Percentiles rank a stretch among this genome's conserved stretches.
phyloP scores from a whole-genome alignment of 768 basidiomycete genomes.

The Crassisporium funariophilum region DNA sequence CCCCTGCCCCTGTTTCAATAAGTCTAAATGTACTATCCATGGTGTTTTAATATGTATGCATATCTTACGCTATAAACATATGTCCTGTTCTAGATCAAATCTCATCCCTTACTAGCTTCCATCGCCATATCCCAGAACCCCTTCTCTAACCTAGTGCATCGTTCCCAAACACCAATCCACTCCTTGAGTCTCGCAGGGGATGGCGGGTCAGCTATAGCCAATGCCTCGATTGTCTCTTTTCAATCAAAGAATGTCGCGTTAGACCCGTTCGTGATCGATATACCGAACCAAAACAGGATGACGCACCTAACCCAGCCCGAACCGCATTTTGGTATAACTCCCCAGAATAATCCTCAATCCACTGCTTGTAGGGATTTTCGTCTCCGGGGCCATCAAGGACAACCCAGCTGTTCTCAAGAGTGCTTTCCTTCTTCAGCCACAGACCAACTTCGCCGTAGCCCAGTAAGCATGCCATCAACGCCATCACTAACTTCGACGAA shows the following conservation, averaged over 20 bases:
- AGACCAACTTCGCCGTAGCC: slow-evolving; percentile 94
- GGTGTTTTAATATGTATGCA: slow-evolving; percentile 9
- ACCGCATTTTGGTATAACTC: slow-evolving; percentile 74
- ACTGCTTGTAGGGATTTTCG: slow-evolving; percentile 78
- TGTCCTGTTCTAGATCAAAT: background rate
- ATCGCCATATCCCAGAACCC: slow-evolving; percentile 82
- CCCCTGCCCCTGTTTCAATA: too few species aligned
- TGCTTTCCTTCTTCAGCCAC: slow-evolving; percentile 68
- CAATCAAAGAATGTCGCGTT: background rate
- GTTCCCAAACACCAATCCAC: slow-evolving; percentile 74
- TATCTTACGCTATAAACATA: slow-evolving; percentile 2
- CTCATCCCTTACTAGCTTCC: slow-evolving; percentile 18
- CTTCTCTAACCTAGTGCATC: slow-evolving; percentile 76
- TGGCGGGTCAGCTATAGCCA: slow-evolving; percentile 63
- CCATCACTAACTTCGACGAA: slow-evolving; percentile 70
- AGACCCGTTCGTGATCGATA: background rate
- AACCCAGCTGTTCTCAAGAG: slow-evolving; percentile 53
- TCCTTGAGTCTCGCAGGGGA: slow-evolving; percentile 59
- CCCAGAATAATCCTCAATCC: slow-evolving; percentile 83
- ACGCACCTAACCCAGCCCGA: slow-evolving; percentile 68
- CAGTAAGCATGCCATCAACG: slow-evolving; percentile 81
- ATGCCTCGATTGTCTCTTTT: slow-evolving; percentile 72
- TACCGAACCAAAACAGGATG: background rate
- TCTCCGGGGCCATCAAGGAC: slow-evolving; percentile 53
- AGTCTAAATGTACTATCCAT: too few species aligned